These are phyloP conservation scores for Barnettozyma salicaria DNA, from an alignment of 805 yeast genomes.

Conservation along the genomic window DNA sequence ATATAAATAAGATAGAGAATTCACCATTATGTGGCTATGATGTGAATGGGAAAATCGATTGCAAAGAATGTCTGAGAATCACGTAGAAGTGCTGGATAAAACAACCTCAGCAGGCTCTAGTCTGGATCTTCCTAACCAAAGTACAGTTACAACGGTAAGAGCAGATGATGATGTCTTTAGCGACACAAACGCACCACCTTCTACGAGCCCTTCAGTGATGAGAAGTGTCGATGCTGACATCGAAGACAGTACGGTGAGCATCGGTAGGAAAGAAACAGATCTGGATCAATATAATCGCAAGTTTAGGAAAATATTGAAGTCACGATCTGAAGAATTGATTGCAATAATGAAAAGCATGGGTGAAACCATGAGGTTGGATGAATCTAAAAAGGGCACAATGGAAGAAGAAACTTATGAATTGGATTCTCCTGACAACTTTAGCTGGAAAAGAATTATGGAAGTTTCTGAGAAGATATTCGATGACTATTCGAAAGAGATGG, in stretches of 20 bases:
- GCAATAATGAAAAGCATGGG: constrained; percentile 7
- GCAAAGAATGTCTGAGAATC: no score
- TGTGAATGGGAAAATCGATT: no score
- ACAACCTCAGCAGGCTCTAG: not conserved
- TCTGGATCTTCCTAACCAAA: constrained; percentile 5
- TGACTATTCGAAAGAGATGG: constrained; percentile 21
- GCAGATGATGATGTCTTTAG: constrained; percentile 5
- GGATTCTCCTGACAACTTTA: constrained; percentile 8
- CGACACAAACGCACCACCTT: not conserved
- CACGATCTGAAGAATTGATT: constrained; percentile 6
- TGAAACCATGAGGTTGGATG: not conserved
- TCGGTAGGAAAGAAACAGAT: not conserved
- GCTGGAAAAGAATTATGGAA: constrained; percentile 17
- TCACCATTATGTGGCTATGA: no score
- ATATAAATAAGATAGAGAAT: no score
- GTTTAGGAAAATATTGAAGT: constrained; percentile 1
- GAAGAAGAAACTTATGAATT: not conserved
- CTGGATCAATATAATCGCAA: not conserved
- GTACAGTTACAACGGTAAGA: constrained; percentile 5
- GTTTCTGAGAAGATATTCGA: constrained; percentile 15
- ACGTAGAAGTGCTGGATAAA: no score
- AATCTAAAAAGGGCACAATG: not conserved
- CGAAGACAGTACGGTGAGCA: not conserved
- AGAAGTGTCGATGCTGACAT: not conserved
- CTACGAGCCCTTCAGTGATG: constrained; percentile 7